Evolutionary conservation across 176 grass and related monocot genomes (phyloP).

Genomic region (Oryza glumipatula): DNA sequence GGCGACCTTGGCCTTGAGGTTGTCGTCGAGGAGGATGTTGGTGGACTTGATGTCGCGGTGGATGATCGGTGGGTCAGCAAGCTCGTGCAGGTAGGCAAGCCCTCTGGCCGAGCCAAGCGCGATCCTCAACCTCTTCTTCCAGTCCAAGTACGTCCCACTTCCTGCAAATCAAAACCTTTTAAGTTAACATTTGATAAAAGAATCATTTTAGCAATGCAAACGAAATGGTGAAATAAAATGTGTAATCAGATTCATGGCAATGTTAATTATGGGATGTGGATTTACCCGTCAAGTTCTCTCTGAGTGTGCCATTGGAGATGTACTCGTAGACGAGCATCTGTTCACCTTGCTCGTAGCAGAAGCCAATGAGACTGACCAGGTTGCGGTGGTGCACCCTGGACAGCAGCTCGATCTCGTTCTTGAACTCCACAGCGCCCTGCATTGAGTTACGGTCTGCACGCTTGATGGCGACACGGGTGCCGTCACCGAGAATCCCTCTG

Average conservation of each 20-base stretch:
- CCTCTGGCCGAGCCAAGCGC: conserved; percentile 68
- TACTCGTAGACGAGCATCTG: conserved; percentile 90
- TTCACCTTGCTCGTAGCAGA: conserved; percentile 80
- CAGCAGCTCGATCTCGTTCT: conserved; percentile 81
- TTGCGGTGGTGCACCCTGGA: conserved; percentile 87
- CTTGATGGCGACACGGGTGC: conserved; percentile 69
- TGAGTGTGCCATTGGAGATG: conserved; percentile 59
- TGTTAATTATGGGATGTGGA: not conserved
- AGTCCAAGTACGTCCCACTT: conserved; percentile 57
- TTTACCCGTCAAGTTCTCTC: conserved; percentile 66
- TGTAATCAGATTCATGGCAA: not conserved
- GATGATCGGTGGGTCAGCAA: conserved; percentile 79
- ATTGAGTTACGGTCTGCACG: conserved; percentile 54
- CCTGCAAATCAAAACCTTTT: conserved; percentile 25
- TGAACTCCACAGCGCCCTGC: conserved; percentile 69
- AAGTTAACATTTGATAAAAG: not conserved
- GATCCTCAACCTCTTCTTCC: conserved; percentile 75
- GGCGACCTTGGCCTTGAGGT: conserved; percentile 74
- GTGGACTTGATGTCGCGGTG: conserved; percentile 63
- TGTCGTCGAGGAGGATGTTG: conserved; percentile 78
- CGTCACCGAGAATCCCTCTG: conserved; percentile 60
- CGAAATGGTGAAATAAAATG: not conserved
- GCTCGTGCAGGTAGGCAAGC: conserved; percentile 79
- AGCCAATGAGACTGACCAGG: conserved; percentile 75
- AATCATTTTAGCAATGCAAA: not conserved